Evolutionary conservation across 371 early-diverging fungal genomes (phyloP).

Genomic region (Mucor plumbeus): DNA sequence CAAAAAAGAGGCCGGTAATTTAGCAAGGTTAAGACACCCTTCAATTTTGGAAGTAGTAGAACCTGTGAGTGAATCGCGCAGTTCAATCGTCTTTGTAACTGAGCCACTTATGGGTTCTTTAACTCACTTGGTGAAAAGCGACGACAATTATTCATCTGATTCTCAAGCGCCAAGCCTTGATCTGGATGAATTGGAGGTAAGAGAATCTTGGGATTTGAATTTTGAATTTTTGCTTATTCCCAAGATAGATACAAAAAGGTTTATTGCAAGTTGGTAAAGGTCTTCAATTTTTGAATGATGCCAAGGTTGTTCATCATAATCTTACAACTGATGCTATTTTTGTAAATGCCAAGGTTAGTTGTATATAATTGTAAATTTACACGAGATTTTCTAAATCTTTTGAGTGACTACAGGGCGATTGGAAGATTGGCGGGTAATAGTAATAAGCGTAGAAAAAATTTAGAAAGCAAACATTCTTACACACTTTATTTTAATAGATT

Average conservation of each 20-base stretch:
- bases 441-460: neutral
- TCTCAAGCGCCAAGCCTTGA: constrained; percentile 53
- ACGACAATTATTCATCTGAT: constrained; percentile 48
- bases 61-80: constrained; percentile 77
- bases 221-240: neutral
- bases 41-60: constrained; percentile 83
- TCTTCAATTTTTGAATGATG: constrained; percentile 76
- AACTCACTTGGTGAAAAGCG: constrained; percentile 67
- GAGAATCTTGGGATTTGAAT: neutral
- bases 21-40: constrained; percentile 85
- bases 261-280: constrained; percentile 82
- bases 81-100: constrained; percentile 79
- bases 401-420: constrained; percentile 71
- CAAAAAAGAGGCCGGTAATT: constrained; percentile 69
- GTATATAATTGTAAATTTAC: neutral
- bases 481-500: constrained; percentile 43
- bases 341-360: constrained; percentile 73
- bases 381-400: constrained; percentile 3
- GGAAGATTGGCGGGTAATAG: constrained; percentile 85
- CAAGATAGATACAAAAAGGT: constrained; percentile 78
- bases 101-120: constrained; percentile 77
- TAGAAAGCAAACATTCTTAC: neutral
- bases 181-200: constrained; percentile 78
- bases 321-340: constrained; percentile 79
- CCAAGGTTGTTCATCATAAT: constrained; percentile 79